Evolutionary conservation across 495 filamentous ascomycete genomes (phyloP), one percentile per base, ranked within the genome.

Genomic region (Penicillium desertorum): DNA sequence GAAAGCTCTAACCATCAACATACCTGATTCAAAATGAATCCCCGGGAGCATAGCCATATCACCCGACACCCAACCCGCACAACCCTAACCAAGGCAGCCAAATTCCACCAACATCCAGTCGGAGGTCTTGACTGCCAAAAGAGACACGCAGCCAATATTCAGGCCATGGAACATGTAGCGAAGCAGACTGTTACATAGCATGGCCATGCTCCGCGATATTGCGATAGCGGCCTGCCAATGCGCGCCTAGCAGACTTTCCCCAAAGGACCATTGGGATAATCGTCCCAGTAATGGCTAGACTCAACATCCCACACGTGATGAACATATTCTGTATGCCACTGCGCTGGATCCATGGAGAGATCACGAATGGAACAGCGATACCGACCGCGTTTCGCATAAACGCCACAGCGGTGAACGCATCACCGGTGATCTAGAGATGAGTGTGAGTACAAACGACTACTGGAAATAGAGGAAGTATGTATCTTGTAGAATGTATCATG

Each of bases 351-450:
- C 71, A 75, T 1, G 72, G 71, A 0, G 42, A 52, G 29, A 73
- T 72, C 4, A 66, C 72, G 36, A 73, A 75, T 1, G 71, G 69
- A 20, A 75, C 65, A 0, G 67, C 71, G 27, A 72, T 72, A 39
- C 62, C 66, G 42, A 70, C 47, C 1, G 63, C 65, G 45, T 75
- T 73, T 6, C 71, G 71, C 14, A 73, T 25, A 42, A 75, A 75
- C 16, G 71, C 60, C 9, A 75, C 62, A 0, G 58, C 71, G 4
- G 67, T 71, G 45, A 75, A 72, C 5, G 72, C 70, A 32, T 75
- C 72, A 17, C 69, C 71, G 0, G 69, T 69, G 7, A 75, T 67
- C 72, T 75, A 49, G 6, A 4, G 10, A 41, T 8, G 11, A 6
- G 10, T 32, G 20, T 58, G 12, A 48, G 29, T 29, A 25, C 23